Evolutionary conservation across 116 monocot genomes (phyloP).

Genomic region (Zostera marina): DNA sequence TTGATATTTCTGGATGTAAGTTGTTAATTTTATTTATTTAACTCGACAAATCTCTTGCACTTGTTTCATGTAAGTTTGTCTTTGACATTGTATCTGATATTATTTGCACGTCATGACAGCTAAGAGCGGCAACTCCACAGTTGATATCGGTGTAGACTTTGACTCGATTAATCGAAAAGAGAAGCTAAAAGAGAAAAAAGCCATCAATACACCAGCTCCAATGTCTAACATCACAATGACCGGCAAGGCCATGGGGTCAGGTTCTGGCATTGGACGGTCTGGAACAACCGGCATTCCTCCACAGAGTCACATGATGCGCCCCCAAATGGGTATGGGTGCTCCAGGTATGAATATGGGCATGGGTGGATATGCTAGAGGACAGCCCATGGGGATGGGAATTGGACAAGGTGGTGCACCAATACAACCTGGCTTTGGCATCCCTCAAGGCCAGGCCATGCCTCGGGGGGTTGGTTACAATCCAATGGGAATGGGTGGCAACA

Average conservation of each 20-base stretch:
- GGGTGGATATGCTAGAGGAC: neutral
- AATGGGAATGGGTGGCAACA: conserved; percentile 14
- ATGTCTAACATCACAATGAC: conserved; percentile 27
- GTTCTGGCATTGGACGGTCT: conserved; percentile 65
- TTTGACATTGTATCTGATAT: neutral
- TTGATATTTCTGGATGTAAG: conserved; percentile 90
- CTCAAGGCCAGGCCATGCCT: conserved; percentile 4
- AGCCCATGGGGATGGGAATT: conserved; percentile 15
- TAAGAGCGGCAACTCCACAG: conserved; percentile 52
- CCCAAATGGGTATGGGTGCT: conserved; percentile 29
- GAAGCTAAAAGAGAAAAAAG: conserved; percentile 49
- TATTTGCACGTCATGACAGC: conserved; percentile 20
- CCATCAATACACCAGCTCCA: conserved; percentile 16
- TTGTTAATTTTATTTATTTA: neutral
- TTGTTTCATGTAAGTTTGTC: neutral
- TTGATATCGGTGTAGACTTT: conserved; percentile 84
- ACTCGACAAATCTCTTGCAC: neutral
- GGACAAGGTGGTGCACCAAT: too few species aligned
- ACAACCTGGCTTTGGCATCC: conserved; percentile 19
- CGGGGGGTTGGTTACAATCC: conserved; percentile 54
- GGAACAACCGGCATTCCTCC: conserved; percentile 29
- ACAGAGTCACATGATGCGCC: conserved; percentile 41
- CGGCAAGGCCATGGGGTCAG: conserved; percentile 92
- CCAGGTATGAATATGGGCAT: conserved; percentile 23
- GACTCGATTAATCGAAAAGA: conserved; percentile 88